Percentiles rank a stretch among this genome's conserved stretches.
Conservation (phyloP, 1,139 yeast genomes). For the Saccharomyces pastorianus region DNA sequence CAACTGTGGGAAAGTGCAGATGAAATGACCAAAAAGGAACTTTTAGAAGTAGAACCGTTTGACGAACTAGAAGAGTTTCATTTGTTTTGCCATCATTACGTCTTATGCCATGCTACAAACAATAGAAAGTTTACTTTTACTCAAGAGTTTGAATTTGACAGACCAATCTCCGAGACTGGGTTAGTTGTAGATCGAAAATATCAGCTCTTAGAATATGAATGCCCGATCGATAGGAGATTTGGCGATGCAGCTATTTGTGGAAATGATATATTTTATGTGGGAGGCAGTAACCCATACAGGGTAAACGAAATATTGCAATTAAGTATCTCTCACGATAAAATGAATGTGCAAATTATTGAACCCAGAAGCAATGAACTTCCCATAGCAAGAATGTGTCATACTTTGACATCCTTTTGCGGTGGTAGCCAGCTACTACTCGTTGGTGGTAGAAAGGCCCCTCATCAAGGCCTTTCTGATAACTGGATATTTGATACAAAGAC, state of each 20-base stretch:
- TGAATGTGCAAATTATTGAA: slow-evolving; percentile 5
- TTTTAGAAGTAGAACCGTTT: slow-evolving; percentile 54
- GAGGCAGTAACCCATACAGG: slow-evolving; percentile 35
- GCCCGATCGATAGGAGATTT: slow-evolving; percentile 38
- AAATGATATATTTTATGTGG: slow-evolving; percentile 29
- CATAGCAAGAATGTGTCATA: slow-evolving; percentile 54
- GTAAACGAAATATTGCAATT: slow-evolving; percentile 14
- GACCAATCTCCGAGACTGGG: background rate
- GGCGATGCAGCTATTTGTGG: slow-evolving; percentile 19
- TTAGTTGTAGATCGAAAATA: background rate
- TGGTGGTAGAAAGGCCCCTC: slow-evolving; percentile 69
- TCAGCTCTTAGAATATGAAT: slow-evolving; percentile 3
- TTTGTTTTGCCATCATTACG: slow-evolving; percentile 67
- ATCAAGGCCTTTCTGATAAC: slow-evolving; percentile 36
- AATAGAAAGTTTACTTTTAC: slow-evolving; percentile 12
- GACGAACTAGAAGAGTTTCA: slow-evolving; percentile 84
- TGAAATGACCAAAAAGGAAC: slow-evolving; percentile 35
- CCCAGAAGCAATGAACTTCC: slow-evolving; percentile 10
- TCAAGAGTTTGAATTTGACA: slow-evolving; percentile 7
- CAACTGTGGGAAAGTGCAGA: slow-evolving; percentile 48
- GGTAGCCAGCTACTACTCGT: slow-evolving; percentile 35
- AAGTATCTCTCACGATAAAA: slow-evolving; percentile 10
- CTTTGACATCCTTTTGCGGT: slow-evolving; percentile 35
- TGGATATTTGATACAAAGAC: slow-evolving; percentile 29
- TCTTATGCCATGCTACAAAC: slow-evolving; percentile 55